Evolutionary conservation across 345 rosid species (phyloP).

Genomic region (Ceriops zippeliana): DNA sequence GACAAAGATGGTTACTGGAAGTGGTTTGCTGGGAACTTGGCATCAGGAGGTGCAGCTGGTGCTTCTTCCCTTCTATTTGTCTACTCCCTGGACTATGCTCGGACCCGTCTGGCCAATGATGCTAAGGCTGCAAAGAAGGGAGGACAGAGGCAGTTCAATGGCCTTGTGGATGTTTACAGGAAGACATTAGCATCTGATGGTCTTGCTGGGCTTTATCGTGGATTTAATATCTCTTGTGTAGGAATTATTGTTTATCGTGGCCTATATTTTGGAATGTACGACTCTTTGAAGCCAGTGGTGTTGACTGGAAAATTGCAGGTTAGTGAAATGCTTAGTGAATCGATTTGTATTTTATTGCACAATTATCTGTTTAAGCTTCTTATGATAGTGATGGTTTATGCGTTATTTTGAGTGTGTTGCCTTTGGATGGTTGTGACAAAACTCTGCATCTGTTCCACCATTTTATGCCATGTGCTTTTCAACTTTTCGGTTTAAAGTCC

Average conservation of each 20-base stretch:
- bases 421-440: no score
- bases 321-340: background rate
- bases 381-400: background rate
- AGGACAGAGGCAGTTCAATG: conserved; percentile 29
- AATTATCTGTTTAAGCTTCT: no score
- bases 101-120: conserved; percentile 30
- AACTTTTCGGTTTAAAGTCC: background rate
- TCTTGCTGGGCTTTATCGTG: conserved; percentile 32
- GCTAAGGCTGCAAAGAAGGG: conserved; percentile 31
- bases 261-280: conserved; percentile 34
- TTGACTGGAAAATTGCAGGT: conserved; percentile 27
- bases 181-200: conserved; percentile 35
- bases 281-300: conserved; percentile 27
- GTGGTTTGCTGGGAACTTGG: conserved; percentile 32
- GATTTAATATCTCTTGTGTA: conserved; percentile 32
- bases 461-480: background rate
- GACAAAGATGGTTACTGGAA: conserved; percentile 32
- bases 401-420: background rate
- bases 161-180: conserved; percentile 29
- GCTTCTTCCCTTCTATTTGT: conserved; percentile 30
- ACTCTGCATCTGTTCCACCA: no score
- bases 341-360: background rate
- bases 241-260: conserved; percentile 36
- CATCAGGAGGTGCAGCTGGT: conserved; percentile 31
- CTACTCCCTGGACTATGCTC: conserved; percentile 27